These are phyloP conservation scores for Pulveroboletus sp. DNA, from an alignment of 768 basidiomycete genomes.

Conservation along the genomic window DNA sequence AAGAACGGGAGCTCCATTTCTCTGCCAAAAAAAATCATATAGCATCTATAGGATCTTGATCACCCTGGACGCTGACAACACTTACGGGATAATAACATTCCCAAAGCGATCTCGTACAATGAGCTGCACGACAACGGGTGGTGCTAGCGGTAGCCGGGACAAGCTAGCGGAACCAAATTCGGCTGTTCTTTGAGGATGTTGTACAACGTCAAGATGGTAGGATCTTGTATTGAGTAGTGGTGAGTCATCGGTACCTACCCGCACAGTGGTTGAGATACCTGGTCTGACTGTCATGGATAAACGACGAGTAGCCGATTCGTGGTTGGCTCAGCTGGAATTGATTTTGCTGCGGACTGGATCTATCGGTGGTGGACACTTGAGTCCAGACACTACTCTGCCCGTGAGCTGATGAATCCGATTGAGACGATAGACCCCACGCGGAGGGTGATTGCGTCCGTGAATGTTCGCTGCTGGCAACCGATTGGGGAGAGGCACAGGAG, in stretches of 20 bases:
- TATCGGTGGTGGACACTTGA: conserved; percentile 23
- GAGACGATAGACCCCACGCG: conserved; percentile 36
- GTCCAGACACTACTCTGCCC: conserved; percentile 26
- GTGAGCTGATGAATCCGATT: conserved; percentile 31
- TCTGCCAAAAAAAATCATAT: conserved; percentile 40
- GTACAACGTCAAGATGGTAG: conserved; percentile 82
- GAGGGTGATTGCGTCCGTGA: conserved; percentile 50
- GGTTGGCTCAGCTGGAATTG: conserved; percentile 42
- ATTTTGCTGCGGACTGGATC: conserved; percentile 35
- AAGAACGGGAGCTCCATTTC: conserved; percentile 87
- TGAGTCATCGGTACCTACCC: conserved; percentile 16
- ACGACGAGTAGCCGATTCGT: conserved; percentile 57
- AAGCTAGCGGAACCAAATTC: conserved; percentile 75
- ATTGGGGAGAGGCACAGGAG: conserved; percentile 29
- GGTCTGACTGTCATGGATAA: conserved; percentile 51
- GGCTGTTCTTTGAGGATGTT: conserved; percentile 79
- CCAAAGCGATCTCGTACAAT: conserved; percentile 71
- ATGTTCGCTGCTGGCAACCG: conserved; percentile 41
- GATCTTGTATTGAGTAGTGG: conserved; percentile 38
- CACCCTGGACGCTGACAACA: conserved; percentile 27
- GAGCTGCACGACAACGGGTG: conserved; percentile 80
- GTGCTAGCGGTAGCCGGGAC: conserved; percentile 80
- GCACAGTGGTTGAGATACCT: conserved; percentile 39
- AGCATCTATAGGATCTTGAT: conserved; percentile 19
- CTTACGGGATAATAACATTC: conserved; percentile 76